Base-by-base conservation (phyloP, 1,284 basidiomycete species). In the Apiotrichum gracile region DNA sequence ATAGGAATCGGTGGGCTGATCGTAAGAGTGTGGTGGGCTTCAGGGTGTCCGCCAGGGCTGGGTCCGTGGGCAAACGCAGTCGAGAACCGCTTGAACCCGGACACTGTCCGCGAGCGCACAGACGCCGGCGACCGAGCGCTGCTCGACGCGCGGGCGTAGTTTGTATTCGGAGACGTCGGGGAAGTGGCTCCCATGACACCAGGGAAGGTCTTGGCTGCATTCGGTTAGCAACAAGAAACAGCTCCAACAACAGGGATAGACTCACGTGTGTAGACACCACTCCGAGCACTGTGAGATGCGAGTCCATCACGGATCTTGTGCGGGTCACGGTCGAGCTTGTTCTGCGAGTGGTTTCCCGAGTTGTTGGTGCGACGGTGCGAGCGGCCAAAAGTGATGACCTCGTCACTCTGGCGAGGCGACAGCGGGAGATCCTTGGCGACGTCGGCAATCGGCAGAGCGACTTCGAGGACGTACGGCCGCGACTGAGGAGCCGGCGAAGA, bases 241-340 rank as follows among this genome's bases (percentile, higher is more conserved):
- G n/a, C n/a, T 6, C n/a, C 16, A 19, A 25, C 19, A 24, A 13
- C 39, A 24, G 5, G 22, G 12, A 14, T 6, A 4, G 14, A 57
- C 55, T 43, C 44, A 57, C 55, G 58, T 14, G 59, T 61, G 52
- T 61, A 61, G 10, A 61, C 59, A 16, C 59, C 59, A 24, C 55
- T 57, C 16, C 47, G 33, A 10, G 49, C 27, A 38, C 51, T 50
- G 47, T 53, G 55, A 4, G 50, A 25, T n/a, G 51, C 37, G 17
- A 29, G n/a, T 5, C 52, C 50, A 34, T 61, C 59, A 39, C 55
- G 59, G 27, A 61, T 29, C 38, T 50, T 54, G 55, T 53, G 47
- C 6, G 59, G 59, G 35, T 61, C 59, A 35, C 55, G 49, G 25
- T 42, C 53, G 34, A 31, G 22, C 44, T 37, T 21, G 46, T 42